Conservation (phyloP, 1,284 basidiomycete genomes). For the Ceratorhiza oryzae-sativae region DNA sequence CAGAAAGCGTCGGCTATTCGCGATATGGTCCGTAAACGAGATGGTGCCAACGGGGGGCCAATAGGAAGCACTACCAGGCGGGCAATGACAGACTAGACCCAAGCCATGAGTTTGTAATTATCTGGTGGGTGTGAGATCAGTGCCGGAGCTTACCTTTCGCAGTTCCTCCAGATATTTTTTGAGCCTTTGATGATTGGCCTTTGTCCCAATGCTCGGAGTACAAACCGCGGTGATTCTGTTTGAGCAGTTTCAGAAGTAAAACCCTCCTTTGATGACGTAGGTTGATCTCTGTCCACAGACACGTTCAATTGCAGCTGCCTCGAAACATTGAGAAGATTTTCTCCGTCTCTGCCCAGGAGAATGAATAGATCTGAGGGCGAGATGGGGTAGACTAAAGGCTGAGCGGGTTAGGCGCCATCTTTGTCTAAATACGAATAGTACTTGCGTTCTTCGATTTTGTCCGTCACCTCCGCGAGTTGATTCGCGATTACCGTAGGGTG, state of each 20-base stretch:
- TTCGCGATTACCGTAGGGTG: slow-evolving; percentile 1
- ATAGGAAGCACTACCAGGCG: slow-evolving; percentile 13
- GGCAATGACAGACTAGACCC: background rate
- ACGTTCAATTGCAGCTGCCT: slow-evolving; percentile 7
- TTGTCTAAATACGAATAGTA: background rate
- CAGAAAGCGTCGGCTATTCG: slow-evolving; percentile 22
- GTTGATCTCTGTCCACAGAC: slow-evolving; percentile 20
- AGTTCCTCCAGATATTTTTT: slow-evolving; percentile 19
- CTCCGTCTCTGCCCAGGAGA: slow-evolving; percentile 20
- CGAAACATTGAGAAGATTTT: slow-evolving; percentile 22
- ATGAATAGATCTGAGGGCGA: slow-evolving; percentile 28
- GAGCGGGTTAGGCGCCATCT: background rate
- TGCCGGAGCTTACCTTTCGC: slow-evolving; percentile 3
- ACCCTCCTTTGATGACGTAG: background rate
- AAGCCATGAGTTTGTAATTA: background rate
- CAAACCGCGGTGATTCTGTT: background rate
- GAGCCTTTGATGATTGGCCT: background rate
- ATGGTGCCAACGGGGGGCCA: slow-evolving; percentile 4
- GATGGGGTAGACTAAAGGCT: slow-evolving; percentile 1
- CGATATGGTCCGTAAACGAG: slow-evolving; percentile 20
- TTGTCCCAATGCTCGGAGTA: slow-evolving; percentile 20
- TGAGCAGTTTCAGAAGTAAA: background rate
- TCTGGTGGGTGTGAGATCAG: too few relatives aligned
- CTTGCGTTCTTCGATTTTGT: slow-evolving; percentile 4
- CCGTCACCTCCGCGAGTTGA: background rate